Evolutionary conservation across 768 basidiomycete species (phyloP).

Genomic region (Termitomyces eurrhizus): DNA sequence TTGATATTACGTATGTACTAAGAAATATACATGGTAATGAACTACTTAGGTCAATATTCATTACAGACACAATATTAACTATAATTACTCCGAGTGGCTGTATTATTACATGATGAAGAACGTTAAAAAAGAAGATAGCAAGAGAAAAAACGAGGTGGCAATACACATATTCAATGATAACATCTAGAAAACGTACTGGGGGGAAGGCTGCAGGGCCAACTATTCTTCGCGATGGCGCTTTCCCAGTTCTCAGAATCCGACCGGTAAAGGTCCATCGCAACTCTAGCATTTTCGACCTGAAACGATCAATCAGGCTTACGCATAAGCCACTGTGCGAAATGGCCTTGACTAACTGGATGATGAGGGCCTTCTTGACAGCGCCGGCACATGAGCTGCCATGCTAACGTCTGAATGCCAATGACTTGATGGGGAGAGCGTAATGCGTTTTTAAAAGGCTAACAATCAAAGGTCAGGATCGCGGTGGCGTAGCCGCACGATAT

Average conservation of each 20-base stretch:
- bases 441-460: conserved; percentile 68
- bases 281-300: conserved; percentile 77
- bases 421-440: conserved; percentile 62
- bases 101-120: neutral
- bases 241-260: conserved; percentile 69
- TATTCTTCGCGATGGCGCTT: conserved; percentile 45
- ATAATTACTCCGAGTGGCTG: conserved; percentile 1
- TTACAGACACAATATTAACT: conserved; percentile 6
- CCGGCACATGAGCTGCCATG: conserved; percentile 80
- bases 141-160: neutral
- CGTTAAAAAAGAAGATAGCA: neutral
- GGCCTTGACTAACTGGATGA: conserved; percentile 56
- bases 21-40: neutral
- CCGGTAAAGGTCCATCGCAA: conserved; percentile 49
- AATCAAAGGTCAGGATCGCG: neutral
- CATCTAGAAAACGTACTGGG: conserved; percentile 80
- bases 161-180: conserved; percentile 43
- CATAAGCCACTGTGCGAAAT: conserved; percentile 6
- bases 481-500: conserved; percentile 16
- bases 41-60: conserved; percentile 6
- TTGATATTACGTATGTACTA: conserved; percentile 1
- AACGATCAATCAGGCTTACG: conserved; percentile 8
- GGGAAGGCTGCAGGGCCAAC: conserved; percentile 76
- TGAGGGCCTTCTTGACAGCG: conserved; percentile 69
- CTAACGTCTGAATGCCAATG: conserved; percentile 72